Conservation (phyloP, 2,329 filamentous ascomycete genomes). For the Claviceps maximensis region DNA sequence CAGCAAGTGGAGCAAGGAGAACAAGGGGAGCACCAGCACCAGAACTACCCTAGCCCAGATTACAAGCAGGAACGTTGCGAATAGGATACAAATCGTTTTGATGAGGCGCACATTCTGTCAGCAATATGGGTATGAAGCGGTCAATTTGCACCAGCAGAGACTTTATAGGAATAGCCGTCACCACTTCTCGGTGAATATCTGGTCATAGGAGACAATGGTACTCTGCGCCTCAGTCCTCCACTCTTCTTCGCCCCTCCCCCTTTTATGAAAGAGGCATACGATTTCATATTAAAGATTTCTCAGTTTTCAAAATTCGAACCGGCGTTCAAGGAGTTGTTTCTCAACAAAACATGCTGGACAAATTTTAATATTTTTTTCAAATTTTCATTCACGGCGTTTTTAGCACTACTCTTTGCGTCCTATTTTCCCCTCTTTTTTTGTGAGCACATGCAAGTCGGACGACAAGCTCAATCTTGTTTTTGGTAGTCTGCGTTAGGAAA, state of each 20-base stretch:
- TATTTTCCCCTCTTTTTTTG: neutral
- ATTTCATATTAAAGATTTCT: neutral
- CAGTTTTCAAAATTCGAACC: neutral
- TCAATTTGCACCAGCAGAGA: conserved; percentile 10
- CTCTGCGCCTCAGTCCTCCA: neutral
- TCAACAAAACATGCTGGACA: neutral
- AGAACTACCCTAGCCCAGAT: conserved; percentile 14
- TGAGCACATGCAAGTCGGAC: neutral
- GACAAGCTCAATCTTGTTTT: neutral
- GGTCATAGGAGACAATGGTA: neutral
- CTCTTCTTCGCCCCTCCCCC: neutral
- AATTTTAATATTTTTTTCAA: neutral
- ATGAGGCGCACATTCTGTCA: conserved; percentile 43
- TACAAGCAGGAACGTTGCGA: conserved; percentile 26
- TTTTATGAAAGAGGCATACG: neutral
- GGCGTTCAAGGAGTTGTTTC: neutral
- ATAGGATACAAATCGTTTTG: conserved; percentile 33
- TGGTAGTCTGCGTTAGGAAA: neutral
- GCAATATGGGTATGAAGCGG: conserved; percentile 24
- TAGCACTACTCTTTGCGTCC: neutral
- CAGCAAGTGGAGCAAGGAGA: conserved; percentile 19
- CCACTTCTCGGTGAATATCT: neutral
- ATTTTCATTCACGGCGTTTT: neutral
- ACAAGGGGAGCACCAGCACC: conserved; percentile 6
- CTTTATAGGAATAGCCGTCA: conserved; percentile 9